Evolutionary conservation across 495 filamentous ascomycete species (phyloP).

Genomic region (Hyphodiscus hymeniophilus): DNA sequence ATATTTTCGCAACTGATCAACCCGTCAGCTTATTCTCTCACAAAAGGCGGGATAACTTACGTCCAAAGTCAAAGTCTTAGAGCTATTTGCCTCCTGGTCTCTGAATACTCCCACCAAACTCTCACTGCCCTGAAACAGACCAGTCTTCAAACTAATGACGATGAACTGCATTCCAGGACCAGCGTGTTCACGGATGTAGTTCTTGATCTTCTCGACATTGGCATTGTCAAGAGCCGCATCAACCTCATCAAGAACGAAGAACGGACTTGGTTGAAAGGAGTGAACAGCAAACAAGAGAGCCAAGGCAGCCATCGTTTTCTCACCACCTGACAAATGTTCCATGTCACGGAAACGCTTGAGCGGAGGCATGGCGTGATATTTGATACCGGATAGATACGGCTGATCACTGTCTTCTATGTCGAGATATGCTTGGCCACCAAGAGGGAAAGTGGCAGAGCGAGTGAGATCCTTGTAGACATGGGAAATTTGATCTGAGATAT

Average conservation of each 20-base stretch:
- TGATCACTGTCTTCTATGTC: slow-evolving; percentile 80
- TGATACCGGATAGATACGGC: slow-evolving; percentile 88
- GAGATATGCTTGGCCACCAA: slow-evolving; percentile 91
- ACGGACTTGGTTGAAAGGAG: slow-evolving; percentile 85
- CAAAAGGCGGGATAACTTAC: slow-evolving; percentile 50
- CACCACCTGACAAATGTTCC: slow-evolving; percentile 94
- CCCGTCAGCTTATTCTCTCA: neutral
- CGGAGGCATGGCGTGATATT: slow-evolving; percentile 97
- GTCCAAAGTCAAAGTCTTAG: slow-evolving; percentile 83
- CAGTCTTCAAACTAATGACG: slow-evolving; percentile 90
- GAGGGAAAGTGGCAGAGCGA: slow-evolving; percentile 68
- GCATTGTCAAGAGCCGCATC: slow-evolving; percentile 96
- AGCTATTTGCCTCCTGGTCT: slow-evolving; percentile 87
- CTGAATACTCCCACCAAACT: slow-evolving; percentile 90
- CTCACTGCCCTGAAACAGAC: slow-evolving; percentile 89
- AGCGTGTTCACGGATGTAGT: slow-evolving; percentile 89
- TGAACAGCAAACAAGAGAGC: slow-evolving; percentile 95
- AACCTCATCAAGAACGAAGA: slow-evolving; percentile 98
- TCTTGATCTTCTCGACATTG: slow-evolving; percentile 89
- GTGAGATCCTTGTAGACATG: slow-evolving; percentile 94
- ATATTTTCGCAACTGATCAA: slow-evolving; percentile 8
- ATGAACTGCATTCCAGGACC: slow-evolving; percentile 99
- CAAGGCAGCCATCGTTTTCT: slow-evolving; percentile 98
- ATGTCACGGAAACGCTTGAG: slow-evolving; percentile 98
- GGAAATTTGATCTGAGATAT: slow-evolving; percentile 91